phyloP scores from a whole-genome alignment of 805 yeast species.

The Tetrapisispora iriomotensis region DNA sequence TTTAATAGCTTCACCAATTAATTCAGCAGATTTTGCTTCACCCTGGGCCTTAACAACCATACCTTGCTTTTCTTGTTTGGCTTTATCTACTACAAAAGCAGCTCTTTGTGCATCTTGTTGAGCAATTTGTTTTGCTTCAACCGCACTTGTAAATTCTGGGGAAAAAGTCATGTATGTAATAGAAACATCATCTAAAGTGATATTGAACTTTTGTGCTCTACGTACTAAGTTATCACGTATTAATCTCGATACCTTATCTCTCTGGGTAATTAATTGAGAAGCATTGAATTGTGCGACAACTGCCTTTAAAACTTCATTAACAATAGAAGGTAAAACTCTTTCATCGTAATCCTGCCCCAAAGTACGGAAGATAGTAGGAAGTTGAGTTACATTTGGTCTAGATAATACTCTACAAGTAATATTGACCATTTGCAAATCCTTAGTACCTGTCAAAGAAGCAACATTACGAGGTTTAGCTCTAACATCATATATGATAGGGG shows the following conservation, averaged over 20 bases:
- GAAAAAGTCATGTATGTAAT: slow-evolving; percentile 94
- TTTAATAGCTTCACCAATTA: slow-evolving; percentile 98
- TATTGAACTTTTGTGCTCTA: slow-evolving; percentile 85
- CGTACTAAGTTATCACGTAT: slow-evolving; percentile 85
- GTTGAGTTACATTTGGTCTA: slow-evolving; percentile 67
- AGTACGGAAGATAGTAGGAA: slow-evolving; percentile 84
- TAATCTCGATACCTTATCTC: slow-evolving; percentile 87
- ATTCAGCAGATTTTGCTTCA: slow-evolving; percentile 95
- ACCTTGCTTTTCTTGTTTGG: slow-evolving; percentile 95
- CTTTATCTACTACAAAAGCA: slow-evolving; percentile 92
- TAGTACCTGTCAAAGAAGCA: slow-evolving; percentile 93
- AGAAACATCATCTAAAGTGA: slow-evolving; percentile 88
- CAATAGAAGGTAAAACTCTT: slow-evolving; percentile 94
- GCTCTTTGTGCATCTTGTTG: slow-evolving; percentile 99
- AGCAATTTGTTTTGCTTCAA: slow-evolving; percentile 97
- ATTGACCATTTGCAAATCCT: slow-evolving; percentile 97
- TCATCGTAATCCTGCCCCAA: slow-evolving; percentile 93
- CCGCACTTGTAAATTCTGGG: slow-evolving; percentile 95
- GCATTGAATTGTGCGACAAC: slow-evolving; percentile 99
- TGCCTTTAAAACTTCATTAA: slow-evolving; percentile 90
- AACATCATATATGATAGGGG: slow-evolving; percentile 86
- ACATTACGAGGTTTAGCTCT: slow-evolving; percentile 96
- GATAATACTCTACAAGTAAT: slow-evolving; percentile 97
- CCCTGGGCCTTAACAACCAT: slow-evolving; percentile 95
- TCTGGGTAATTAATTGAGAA: slow-evolving; percentile 95